A percentile compares a stretch with the other conserved stretches of the same genome.
These are phyloP conservation scores for Paspalum vaginatum DNA, from an alignment of 176 grass and related monocot genomes.

Conservation along the genomic window DNA sequence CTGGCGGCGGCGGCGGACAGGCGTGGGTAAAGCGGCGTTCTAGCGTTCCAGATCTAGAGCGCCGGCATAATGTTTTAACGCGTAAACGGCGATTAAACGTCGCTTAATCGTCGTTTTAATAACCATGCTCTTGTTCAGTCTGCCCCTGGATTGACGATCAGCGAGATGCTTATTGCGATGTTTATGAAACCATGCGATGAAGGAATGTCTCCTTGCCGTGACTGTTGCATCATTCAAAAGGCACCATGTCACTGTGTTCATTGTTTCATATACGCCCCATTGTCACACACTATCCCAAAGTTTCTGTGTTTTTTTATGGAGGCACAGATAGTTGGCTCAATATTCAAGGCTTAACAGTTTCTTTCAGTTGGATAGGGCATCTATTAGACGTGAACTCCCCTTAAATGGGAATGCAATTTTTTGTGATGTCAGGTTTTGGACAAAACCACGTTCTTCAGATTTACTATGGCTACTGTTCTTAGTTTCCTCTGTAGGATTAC, in stretches of 20 bases:
- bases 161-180: background rate
- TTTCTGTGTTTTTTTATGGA: background rate
- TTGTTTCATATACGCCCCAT: background rate
- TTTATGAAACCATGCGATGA: background rate
- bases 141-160: background rate
- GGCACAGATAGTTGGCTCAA: background rate
- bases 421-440: background rate
- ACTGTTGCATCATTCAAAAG: background rate
- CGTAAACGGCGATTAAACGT: no score
- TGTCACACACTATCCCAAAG: background rate
- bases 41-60: no score
- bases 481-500: conserved; percentile 4
- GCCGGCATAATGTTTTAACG: no score
- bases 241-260: background rate
- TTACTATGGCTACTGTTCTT: conserved; percentile 9
- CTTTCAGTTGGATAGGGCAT: background rate
- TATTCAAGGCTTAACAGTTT: background rate
- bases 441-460: background rate
- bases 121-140: background rate
- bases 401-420: background rate
- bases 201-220: background rate
- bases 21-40: no score
- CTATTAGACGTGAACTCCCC: background rate
- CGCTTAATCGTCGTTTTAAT: no score
- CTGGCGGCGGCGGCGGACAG: no score